phyloP scores from a whole-genome alignment of 2,329 filamentous ascomycete genomes.

The Phialemoniopsis sp. region DNA sequence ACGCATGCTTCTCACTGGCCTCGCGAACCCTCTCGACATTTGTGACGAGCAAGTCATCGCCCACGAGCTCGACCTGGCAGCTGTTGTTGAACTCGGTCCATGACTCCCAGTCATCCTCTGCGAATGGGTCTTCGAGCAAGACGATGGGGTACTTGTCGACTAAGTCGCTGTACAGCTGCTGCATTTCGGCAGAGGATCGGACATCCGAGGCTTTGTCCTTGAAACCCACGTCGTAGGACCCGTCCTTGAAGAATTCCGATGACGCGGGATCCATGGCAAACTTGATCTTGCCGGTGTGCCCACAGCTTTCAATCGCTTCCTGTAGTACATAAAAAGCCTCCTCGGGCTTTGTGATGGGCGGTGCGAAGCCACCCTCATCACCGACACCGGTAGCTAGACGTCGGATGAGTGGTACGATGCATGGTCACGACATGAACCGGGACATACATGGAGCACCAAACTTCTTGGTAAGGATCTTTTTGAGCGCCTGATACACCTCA shows the following conservation, averaged over 20 bases:
- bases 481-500: constrained; percentile 26
- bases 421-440: not conserved
- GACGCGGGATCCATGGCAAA: constrained; percentile 35
- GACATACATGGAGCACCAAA: constrained; percentile 18
- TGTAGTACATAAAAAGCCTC: constrained; percentile 26
- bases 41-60: constrained; percentile 33
- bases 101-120: constrained; percentile 29
- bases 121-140: constrained; percentile 34
- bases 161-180: constrained; percentile 21
- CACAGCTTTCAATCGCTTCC: constrained; percentile 16
- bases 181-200: constrained; percentile 19
- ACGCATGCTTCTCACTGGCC: constrained; percentile 29
- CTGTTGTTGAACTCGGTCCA: constrained; percentile 28
- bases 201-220: constrained; percentile 20
- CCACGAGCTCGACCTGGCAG: constrained; percentile 28
- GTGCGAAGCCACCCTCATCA: constrained; percentile 29
- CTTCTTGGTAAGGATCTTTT: constrained; percentile 20
- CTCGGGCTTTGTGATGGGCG: constrained; percentile 24
- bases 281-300: constrained; percentile 25
- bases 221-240: constrained; percentile 29
- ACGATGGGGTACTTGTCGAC: constrained; percentile 28
- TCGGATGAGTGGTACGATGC: too few species aligned
- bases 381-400: constrained; percentile 22
- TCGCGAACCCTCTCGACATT: constrained; percentile 26
- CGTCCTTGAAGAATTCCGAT: constrained; percentile 26